phyloP scores from a whole-genome alignment of 192 early-diverging fungal species.

The Dispira parvispora region DNA sequence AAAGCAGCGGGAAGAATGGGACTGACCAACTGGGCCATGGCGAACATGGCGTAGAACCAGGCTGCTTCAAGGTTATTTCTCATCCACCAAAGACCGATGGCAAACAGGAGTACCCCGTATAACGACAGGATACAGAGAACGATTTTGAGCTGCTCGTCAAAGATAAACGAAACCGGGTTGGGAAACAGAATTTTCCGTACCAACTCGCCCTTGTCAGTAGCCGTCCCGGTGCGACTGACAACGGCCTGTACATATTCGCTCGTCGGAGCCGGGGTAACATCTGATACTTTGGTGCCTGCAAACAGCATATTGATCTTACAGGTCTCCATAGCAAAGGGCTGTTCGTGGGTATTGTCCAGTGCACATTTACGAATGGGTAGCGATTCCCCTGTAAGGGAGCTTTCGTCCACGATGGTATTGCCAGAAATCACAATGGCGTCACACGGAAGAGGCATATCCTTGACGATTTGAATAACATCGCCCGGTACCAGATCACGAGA shows the following conservation, averaged over 20 bases:
- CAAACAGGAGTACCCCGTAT: constrained; percentile 23
- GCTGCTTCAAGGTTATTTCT: constrained; percentile 31
- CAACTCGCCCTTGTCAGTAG: constrained; percentile 39
- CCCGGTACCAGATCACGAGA: constrained; percentile 47
- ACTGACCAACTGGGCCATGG: constrained; percentile 44
- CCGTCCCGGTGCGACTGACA: constrained; percentile 28
- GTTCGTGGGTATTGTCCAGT: constrained; percentile 27
- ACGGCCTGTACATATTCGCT: constrained; percentile 19
- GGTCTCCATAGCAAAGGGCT: constrained; percentile 18
- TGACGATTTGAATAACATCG: constrained; percentile 41
- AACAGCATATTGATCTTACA: constrained; percentile 22
- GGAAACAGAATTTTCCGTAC: constrained; percentile 55
- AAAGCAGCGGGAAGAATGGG: constrained; percentile 45
- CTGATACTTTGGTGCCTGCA: constrained; percentile 37
- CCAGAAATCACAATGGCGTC: constrained; percentile 32
- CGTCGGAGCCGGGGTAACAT: constrained; percentile 20
- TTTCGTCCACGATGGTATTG: constrained; percentile 47
- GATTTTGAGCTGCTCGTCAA: constrained; percentile 52
- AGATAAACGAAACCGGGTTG: constrained; percentile 44
- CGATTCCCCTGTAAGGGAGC: constrained; percentile 48
- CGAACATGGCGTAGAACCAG: constrained; percentile 50
- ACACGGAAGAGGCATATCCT: constrained; percentile 30
- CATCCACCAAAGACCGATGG: constrained; percentile 24
- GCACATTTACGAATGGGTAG: constrained; percentile 54
- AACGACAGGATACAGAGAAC: constrained; percentile 29